These are phyloP conservation scores for Aspergillus saccharolyticus DNA, from an alignment of 495 filamentous ascomycete species.

Conservation along the genomic window DNA sequence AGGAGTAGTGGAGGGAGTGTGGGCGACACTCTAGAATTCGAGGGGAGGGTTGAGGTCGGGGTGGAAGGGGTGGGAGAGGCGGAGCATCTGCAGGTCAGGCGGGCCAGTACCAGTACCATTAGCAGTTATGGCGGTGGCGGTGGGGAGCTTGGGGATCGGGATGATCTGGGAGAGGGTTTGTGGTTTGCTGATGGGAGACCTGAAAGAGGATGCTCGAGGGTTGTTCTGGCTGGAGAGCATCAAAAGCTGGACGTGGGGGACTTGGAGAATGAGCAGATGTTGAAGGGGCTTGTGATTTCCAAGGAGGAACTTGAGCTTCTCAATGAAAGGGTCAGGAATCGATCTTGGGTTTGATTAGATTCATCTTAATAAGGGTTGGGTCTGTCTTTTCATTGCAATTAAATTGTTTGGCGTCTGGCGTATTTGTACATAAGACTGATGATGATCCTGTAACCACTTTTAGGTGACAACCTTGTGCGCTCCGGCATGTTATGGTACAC, in stretches of 20 bases:
- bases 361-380: background rate
- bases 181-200: conserved; percentile 18
- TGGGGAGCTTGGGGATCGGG: background rate
- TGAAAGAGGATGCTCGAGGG: conserved; percentile 7
- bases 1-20: background rate
- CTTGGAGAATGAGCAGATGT: conserved; percentile 1
- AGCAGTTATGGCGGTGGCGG: background rate
- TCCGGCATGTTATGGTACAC: background rate
- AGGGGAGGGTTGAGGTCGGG: background rate
- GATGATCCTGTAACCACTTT: background rate
- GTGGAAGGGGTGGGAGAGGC: conserved; percentile 3
- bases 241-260: conserved; percentile 10
- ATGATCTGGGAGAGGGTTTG: conserved; percentile 11
- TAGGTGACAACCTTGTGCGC: background rate
- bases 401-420: background rate
- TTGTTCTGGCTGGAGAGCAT: conserved; percentile 21
- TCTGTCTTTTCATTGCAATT: background rate
- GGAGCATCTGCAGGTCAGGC: conserved; percentile 9
- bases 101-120: background rate
- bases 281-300: conserved; percentile 13
- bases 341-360: conserved; percentile 4
- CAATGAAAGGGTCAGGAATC: conserved; percentile 10
- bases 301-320: conserved; percentile 19
- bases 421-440: background rate
- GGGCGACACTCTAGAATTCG: background rate